Percentiles rank a stretch among this genome's conserved stretches.
phyloP scores from a whole-genome alignment of 805 yeast species.

The Saccharomycopsis fermentans region DNA sequence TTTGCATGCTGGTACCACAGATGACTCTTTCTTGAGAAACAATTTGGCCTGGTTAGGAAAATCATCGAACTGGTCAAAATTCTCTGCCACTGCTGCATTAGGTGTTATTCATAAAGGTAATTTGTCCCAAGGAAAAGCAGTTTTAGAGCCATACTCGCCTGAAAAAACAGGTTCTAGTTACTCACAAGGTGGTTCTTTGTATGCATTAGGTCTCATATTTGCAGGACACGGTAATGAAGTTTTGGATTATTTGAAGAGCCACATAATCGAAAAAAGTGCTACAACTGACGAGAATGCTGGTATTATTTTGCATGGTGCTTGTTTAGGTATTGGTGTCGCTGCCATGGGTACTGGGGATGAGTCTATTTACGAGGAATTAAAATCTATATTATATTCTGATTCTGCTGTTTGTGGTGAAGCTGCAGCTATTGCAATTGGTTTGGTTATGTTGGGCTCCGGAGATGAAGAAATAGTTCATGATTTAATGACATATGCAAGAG shows the following conservation, averaged over 20 bases:
- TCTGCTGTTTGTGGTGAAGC: slow-evolving; percentile 94
- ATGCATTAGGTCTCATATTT: slow-evolving; percentile 85
- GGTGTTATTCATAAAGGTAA: slow-evolving; percentile 97
- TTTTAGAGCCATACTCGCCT: slow-evolving; percentile 86
- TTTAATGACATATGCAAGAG: slow-evolving; percentile 85
- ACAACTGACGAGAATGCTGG: slow-evolving; percentile 61
- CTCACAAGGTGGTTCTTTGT: slow-evolving; percentile 92
- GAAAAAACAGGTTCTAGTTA: slow-evolving; percentile 64
- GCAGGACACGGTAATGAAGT: slow-evolving; percentile 91
- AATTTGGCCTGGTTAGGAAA: slow-evolving; percentile 94
- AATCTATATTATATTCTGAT: slow-evolving; percentile 76
- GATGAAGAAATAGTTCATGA: slow-evolving; percentile 47
- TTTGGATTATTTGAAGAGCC: slow-evolving; percentile 58
- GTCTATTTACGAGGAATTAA: slow-evolving; percentile 68
- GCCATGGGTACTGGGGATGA: slow-evolving; percentile 85
- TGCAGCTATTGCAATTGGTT: slow-evolving; percentile 93
- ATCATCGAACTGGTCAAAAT: slow-evolving; percentile 98
- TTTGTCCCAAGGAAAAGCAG: slow-evolving; percentile 77
- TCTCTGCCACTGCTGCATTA: slow-evolving; percentile 93
- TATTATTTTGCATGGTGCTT: slow-evolving; percentile 88
- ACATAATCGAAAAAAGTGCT: slow-evolving; percentile 53
- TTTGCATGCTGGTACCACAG: slow-evolving; percentile 93
- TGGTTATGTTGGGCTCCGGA: slow-evolving; percentile 90
- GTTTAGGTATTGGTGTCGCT: slow-evolving; percentile 90
- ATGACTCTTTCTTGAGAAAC: slow-evolving; percentile 81